Conservation (phyloP, 768 basidiomycete species). For the Mrakia blollopis region DNA sequence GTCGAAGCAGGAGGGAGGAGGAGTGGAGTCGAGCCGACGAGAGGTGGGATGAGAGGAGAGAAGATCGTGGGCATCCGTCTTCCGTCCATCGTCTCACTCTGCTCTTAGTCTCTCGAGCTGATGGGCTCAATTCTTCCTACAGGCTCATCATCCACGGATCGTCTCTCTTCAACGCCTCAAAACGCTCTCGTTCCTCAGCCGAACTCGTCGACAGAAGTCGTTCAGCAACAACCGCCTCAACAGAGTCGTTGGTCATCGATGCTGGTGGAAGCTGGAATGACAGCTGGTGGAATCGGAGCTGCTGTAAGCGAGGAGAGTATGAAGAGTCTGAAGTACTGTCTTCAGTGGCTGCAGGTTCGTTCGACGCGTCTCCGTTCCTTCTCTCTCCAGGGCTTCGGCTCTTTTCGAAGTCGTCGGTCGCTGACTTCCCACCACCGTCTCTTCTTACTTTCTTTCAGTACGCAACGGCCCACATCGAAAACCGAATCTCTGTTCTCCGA, state of each 20-base stretch:
- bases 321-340: conserved; percentile 74
- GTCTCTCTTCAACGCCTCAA: neutral
- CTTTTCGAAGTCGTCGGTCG: neutral
- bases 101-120: neutral
- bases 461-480: conserved; percentile 79
- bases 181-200: conserved; percentile 13
- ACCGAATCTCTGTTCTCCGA: conserved; percentile 75
- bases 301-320: conserved; percentile 89
- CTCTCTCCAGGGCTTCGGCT: conserved; percentile 22
- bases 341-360: conserved; percentile 69
- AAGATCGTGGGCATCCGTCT: neutral
- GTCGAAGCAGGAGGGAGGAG: neutral
- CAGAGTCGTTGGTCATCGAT: conserved; percentile 68
- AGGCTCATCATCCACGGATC: conserved; percentile 10
- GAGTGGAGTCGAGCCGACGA: neutral
- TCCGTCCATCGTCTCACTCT: neutral
- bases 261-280: conserved; percentile 67
- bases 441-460: conserved; percentile 52
- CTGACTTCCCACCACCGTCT: neutral
- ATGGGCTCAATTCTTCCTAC: neutral
- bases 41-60: neutral
- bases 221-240: conserved; percentile 6
- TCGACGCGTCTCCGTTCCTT: too few relatives aligned
- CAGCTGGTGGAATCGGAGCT: conserved; percentile 61
- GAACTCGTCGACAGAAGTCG: neutral